phyloP scores from a whole-genome alignment of 805 yeast species.

The Lachancea cidri region DNA sequence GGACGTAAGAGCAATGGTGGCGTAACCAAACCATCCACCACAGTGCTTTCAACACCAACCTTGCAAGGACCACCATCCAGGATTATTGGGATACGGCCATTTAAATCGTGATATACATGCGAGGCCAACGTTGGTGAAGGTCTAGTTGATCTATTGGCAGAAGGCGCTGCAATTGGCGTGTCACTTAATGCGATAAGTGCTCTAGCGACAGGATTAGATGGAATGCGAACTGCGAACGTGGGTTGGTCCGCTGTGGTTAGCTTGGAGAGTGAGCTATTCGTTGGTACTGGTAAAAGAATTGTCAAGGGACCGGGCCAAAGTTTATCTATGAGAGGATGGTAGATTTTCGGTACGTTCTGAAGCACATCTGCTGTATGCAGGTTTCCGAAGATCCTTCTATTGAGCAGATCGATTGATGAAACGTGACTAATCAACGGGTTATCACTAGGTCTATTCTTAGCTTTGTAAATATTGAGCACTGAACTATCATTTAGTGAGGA shows the following conservation, averaged over 20 bases:
- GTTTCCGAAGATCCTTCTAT: constrained; percentile 48
- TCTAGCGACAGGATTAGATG: constrained; percentile 81
- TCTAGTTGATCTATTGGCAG: constrained; percentile 92
- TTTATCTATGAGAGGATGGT: constrained; percentile 53
- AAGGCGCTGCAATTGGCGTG: constrained; percentile 93
- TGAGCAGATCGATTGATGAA: constrained; percentile 68
- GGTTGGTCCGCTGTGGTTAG: constrained; percentile 81
- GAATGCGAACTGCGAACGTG: constrained; percentile 90
- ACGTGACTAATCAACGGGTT: constrained; percentile 92
- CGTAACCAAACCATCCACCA: constrained; percentile 75
- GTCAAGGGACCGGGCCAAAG: constrained; percentile 98
- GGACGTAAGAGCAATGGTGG: constrained; percentile 93
- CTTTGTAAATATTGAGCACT: constrained; percentile 71
- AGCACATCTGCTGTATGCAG: constrained; percentile 15
- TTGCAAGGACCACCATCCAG: constrained; percentile 86
- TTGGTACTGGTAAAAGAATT: constrained; percentile 63
- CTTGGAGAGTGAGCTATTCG: constrained; percentile 50
- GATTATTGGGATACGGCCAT: constrained; percentile 76
- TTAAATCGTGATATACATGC: constrained; percentile 77
- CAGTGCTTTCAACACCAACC: constrained; percentile 93
- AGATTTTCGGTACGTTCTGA: constrained; percentile 59
- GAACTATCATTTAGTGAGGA: constrained; percentile 70
- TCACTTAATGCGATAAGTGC: constrained; percentile 82
- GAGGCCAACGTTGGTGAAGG: constrained; percentile 90
- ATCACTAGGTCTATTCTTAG: constrained; percentile 92